Percentiles rank a stretch among this genome's conserved stretches.
phyloP scores from a whole-genome alignment of 331 rosid genomes.

The Quercus lobata region DNA sequence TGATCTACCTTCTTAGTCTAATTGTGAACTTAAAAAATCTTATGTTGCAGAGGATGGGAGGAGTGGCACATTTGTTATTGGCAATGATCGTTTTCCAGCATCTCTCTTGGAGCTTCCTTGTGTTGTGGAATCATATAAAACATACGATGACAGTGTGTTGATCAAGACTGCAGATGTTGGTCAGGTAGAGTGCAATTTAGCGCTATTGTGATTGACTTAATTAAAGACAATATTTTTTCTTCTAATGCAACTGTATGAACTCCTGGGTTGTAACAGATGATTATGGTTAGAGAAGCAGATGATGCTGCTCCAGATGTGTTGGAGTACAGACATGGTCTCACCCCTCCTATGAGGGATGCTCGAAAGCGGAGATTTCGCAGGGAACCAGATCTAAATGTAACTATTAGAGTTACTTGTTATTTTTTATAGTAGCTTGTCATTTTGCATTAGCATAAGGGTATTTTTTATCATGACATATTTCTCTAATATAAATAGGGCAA shows the following conservation, averaged over 20 bases:
- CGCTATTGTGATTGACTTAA: background rate
- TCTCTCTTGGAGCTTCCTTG: conserved; percentile 82
- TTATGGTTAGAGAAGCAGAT: conserved; percentile 63
- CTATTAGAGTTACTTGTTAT: too few relatives aligned
- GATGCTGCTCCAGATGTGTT: conserved; percentile 46
- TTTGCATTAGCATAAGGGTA: too few relatives aligned
- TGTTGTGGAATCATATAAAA: conserved; percentile 83
- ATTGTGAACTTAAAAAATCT: conserved; percentile 3
- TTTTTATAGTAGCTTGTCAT: too few relatives aligned
- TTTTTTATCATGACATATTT: too few relatives aligned
- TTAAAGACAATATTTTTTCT: background rate
- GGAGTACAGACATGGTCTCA: conserved; percentile 86
- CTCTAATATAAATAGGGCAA: too few relatives aligned
- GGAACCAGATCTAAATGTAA: conserved; percentile 91
- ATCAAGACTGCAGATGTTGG: conserved; percentile 77
- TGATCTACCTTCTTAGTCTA: background rate
- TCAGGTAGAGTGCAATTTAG: conserved; percentile 43
- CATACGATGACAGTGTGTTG: conserved; percentile 73
- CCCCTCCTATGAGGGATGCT: conserved; percentile 98
- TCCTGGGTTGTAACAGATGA: conserved; percentile 45
- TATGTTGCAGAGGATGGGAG: conserved; percentile 61
- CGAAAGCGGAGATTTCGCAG: conserved; percentile 92
- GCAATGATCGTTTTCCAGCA: conserved; percentile 70
- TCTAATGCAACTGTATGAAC: background rate
- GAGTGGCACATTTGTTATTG: conserved; percentile 63